These are phyloP conservation scores for Mortierella antarctica DNA, from an alignment of 192 early-diverging fungal genomes.

Conservation along the genomic window DNA sequence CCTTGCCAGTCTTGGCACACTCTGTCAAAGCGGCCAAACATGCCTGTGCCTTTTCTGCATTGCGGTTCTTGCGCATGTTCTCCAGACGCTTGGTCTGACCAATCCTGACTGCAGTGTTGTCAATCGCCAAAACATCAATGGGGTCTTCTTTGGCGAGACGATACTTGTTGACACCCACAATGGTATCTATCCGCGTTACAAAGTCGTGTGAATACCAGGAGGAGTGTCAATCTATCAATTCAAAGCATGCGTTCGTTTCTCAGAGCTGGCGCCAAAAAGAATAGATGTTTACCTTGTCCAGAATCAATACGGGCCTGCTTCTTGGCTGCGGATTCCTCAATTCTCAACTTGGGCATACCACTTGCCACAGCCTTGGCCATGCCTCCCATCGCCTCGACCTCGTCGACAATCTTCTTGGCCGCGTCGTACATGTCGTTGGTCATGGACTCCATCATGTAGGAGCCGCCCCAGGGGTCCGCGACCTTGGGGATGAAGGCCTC, in stretches of 20 bases:
- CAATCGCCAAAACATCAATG: slow-evolving; percentile 82
- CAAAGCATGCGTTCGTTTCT: not conserved
- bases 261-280: not conserved
- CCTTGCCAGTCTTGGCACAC: slow-evolving; percentile 70
- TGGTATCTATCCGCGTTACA: slow-evolving; percentile 66
- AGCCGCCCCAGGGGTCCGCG: slow-evolving; percentile 92
- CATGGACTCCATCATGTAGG: slow-evolving; percentile 94
- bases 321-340: slow-evolving; percentile 89
- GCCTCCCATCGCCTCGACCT: slow-evolving; percentile 87
- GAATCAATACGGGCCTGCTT: slow-evolving; percentile 92
- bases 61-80: slow-evolving; percentile 63
- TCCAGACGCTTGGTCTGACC: slow-evolving; percentile 74
- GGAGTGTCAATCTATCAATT: not conserved
- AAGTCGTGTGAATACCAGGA: not conserved
- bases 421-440: slow-evolving; percentile 82
- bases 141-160: slow-evolving; percentile 70
- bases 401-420: slow-evolving; percentile 77
- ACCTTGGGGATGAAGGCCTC: slow-evolving; percentile 90
- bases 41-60: slow-evolving; percentile 61
- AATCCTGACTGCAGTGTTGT: slow-evolving; percentile 80
- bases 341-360: slow-evolving; percentile 90
- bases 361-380: slow-evolving; percentile 92
- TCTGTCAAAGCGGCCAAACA: slow-evolving; percentile 75
- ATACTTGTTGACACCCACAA: slow-evolving; percentile 95
- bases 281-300: slow-evolving; percentile 66